Conservation (phyloP, 768 basidiomycete species). For the Tulasnella sp. region DNA sequence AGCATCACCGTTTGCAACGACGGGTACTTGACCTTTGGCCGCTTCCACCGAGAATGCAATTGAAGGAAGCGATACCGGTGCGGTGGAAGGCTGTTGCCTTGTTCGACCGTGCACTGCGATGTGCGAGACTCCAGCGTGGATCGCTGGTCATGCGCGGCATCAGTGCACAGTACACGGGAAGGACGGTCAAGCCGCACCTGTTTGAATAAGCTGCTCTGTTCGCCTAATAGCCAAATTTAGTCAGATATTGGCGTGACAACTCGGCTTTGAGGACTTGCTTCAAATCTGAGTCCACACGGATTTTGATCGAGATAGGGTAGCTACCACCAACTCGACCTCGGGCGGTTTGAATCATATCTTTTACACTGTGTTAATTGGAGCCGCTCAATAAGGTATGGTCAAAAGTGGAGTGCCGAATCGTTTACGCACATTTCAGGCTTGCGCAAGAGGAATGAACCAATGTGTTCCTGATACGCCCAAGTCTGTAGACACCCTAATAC, state of each 20-base stretch:
- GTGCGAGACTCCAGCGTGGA: constrained; percentile 48
- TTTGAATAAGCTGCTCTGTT: constrained; percentile 48
- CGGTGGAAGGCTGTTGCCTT: constrained; percentile 49
- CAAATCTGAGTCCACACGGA: constrained; percentile 50
- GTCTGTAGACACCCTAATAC: constrained; percentile 49
- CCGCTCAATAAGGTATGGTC: not conserved
- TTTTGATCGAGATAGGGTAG: constrained; percentile 54
- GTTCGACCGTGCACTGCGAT: constrained; percentile 54
- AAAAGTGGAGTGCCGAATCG: not conserved
- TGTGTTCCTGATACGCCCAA: constrained; percentile 52
- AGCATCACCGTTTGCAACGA: constrained; percentile 53
- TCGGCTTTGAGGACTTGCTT: constrained; percentile 40
- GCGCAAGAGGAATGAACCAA: constrained; percentile 51
- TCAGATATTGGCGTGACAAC: not conserved
- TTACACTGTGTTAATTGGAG: constrained; percentile 27
- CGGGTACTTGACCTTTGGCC: constrained; percentile 48
- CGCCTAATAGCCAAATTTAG: constrained; percentile 38
- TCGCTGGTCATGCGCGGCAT: constrained; percentile 38
- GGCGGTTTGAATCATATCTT: constrained; percentile 50
- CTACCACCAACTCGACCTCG: constrained; percentile 48
- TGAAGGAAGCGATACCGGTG: constrained; percentile 47
- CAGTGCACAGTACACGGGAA: not conserved
- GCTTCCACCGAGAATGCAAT: constrained; percentile 51
- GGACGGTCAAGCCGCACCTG: constrained; percentile 36
- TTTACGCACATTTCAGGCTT: constrained; percentile 48